phyloP scores from a whole-genome alignment of 179 eudicot species.

The Sideroxylon spinosum region DNA sequence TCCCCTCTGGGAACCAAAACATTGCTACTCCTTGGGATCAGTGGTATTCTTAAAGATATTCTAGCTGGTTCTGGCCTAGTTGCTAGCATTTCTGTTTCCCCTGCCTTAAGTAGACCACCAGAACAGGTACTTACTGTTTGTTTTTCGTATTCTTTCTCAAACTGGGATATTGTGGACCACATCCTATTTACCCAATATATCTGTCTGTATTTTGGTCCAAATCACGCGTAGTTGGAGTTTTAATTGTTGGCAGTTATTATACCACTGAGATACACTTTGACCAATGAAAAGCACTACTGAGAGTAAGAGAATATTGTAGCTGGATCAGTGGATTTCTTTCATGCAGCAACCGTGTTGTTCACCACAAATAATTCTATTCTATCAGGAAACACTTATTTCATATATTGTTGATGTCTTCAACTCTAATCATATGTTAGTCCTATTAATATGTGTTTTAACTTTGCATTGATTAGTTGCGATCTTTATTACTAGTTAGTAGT shows the following conservation, averaged over 20 bases:
- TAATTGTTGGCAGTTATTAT: not conserved
- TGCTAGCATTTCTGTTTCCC: constrained; percentile 75
- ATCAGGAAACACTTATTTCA: not conserved
- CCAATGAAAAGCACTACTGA: not conserved
- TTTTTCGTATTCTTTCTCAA: not conserved
- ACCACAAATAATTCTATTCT: not conserved
- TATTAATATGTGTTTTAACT: not conserved
- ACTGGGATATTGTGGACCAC: not conserved
- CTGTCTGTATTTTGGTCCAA: not conserved
- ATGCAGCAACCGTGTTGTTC: not conserved
- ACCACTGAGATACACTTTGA: not conserved
- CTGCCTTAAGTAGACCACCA: constrained; percentile 90
- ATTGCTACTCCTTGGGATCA: constrained; percentile 72
- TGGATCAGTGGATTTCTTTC: not conserved
- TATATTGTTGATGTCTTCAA: not conserved
- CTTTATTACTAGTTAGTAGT: not conserved
- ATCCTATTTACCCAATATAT: not conserved
- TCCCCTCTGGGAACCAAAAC: constrained; percentile 91
- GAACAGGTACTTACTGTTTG: constrained; percentile 64
- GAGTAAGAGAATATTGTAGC: not conserved
- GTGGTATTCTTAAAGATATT: constrained; percentile 89
- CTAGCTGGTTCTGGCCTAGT: constrained; percentile 81
- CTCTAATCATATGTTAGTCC: not conserved
- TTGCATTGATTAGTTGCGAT: not conserved
- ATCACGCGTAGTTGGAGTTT: not conserved